Conservation (phyloP, 768 basidiomycete species). For the Hygrocybe punicea region DNA sequence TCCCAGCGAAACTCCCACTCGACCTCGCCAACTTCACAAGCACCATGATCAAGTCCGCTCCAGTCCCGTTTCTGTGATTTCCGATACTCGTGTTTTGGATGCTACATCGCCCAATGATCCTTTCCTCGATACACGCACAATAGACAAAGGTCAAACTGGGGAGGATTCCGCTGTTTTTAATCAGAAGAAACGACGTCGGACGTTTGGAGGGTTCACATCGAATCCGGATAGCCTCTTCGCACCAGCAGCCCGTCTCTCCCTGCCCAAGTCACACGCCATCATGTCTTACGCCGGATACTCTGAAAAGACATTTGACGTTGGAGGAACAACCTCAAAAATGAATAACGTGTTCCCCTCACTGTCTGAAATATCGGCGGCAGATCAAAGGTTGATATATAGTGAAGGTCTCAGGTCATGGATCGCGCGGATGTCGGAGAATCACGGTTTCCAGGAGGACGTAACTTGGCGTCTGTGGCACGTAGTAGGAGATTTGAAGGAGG, state of each 20-base stretch:
- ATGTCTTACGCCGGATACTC: not conserved
- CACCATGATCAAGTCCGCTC: not conserved
- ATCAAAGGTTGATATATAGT: not conserved
- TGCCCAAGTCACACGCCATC: not conserved
- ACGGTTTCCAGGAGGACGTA: conserved; percentile 42
- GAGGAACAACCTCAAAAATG: too few relatives aligned
- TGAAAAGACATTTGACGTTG: not conserved
- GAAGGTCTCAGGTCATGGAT: conserved; percentile 20
- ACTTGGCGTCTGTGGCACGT: conserved; percentile 38
- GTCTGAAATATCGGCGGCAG: not conserved
- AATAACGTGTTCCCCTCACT: not conserved
- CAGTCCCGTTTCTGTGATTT: not conserved
- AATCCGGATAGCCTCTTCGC: not conserved
- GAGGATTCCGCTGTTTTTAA: not conserved
- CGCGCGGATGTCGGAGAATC: conserved; percentile 42
- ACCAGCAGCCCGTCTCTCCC: not conserved
- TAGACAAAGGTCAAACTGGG: not conserved
- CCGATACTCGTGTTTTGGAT: not conserved
- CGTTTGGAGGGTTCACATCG: conserved; percentile 3
- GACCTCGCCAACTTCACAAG: not conserved
- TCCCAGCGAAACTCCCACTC: too few relatives aligned
- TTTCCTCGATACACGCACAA: not conserved
- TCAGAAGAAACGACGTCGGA: not conserved
- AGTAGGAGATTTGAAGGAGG: conserved; percentile 33
- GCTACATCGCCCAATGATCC: not conserved